Evolutionary conservation across 257 asterid genomes (phyloP).

Genomic region (Solanum bukasovii): DNA sequence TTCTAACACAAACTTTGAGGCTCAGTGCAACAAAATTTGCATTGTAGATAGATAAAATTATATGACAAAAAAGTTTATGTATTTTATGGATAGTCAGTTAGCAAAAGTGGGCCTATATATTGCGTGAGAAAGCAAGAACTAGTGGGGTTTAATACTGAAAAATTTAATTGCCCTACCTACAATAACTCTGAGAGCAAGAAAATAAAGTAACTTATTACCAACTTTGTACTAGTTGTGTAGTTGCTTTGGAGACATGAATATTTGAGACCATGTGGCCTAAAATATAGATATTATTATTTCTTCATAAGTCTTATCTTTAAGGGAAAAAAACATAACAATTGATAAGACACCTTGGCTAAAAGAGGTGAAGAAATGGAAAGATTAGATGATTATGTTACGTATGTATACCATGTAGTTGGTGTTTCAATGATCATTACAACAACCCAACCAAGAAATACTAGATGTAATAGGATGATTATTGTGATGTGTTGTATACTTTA

Average conservation of each 20-base stretch:
- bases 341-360: background rate
- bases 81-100: background rate
- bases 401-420: background rate
- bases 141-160: constrained; percentile 6
- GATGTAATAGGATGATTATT: background rate
- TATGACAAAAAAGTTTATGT: background rate
- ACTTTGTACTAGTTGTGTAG: background rate
- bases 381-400: background rate
- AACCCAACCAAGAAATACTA: background rate
- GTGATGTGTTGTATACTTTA: background rate
- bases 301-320: background rate
- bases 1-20: too few relatives aligned
- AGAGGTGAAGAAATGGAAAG: background rate
- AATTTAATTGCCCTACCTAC: background rate
- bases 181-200: background rate
- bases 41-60: background rate
- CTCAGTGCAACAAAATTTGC: background rate
- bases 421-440: background rate
- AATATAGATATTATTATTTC: background rate
- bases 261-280: background rate
- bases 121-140: constrained; percentile 7
- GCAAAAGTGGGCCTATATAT: background rate
- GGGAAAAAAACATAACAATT: background rate
- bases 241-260: background rate
- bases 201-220: background rate